Percentiles rank a stretch among this genome's conserved stretches.
These are phyloP conservation scores for Herpetomonas tarakana DNA, from an alignment of 208 protist genomes.

Conservation along the genomic window DNA sequence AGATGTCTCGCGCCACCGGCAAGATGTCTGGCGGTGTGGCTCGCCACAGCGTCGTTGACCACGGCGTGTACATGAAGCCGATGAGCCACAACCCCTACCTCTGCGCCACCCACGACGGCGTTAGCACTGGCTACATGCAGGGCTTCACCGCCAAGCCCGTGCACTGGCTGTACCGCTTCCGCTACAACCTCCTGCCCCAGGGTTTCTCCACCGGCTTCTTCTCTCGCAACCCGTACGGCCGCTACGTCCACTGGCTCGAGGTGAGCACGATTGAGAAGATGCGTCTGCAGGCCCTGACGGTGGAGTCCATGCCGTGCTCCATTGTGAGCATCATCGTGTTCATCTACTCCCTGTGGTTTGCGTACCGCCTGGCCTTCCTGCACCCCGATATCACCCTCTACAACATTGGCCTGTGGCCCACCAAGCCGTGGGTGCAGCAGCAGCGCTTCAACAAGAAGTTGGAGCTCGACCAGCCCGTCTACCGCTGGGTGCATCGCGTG, in stretches of 20 bases:
- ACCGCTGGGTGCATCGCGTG: conserved; percentile 80
- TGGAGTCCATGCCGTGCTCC: conserved; percentile 62
- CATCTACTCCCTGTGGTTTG: conserved; percentile 66
- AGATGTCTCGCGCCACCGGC: conserved; percentile 55
- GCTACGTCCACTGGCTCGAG: conserved; percentile 87
- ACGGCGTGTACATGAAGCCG: conserved; percentile 72
- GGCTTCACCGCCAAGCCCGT: conserved; percentile 63
- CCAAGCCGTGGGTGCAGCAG: conserved; percentile 82
- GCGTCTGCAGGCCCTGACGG: conserved; percentile 44
- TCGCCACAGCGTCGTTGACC: conserved; percentile 64
- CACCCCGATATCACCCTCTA: conserved; percentile 87
- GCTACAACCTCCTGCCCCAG: conserved; percentile 72
- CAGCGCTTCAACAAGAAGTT: conserved; percentile 87
- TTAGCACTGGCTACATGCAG: conserved; percentile 67
- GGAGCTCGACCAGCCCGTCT: conserved; percentile 72
- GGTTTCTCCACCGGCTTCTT: conserved; percentile 72
- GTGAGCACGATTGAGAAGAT: conserved; percentile 85
- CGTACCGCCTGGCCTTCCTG: conserved; percentile 67
- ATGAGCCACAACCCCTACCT: conserved; percentile 75
- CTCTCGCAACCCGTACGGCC: conserved; percentile 78
- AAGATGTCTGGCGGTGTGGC: conserved; percentile 60
- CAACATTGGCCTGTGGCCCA: conserved; percentile 75
- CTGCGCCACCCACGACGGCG: conserved; percentile 63
- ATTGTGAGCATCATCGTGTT: conserved; percentile 38
- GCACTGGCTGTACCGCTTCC: conserved; percentile 86